Evolutionary conservation across 2,329 filamentous ascomycete species (phyloP).

Genomic region (Colletotrichum aenigma): DNA sequence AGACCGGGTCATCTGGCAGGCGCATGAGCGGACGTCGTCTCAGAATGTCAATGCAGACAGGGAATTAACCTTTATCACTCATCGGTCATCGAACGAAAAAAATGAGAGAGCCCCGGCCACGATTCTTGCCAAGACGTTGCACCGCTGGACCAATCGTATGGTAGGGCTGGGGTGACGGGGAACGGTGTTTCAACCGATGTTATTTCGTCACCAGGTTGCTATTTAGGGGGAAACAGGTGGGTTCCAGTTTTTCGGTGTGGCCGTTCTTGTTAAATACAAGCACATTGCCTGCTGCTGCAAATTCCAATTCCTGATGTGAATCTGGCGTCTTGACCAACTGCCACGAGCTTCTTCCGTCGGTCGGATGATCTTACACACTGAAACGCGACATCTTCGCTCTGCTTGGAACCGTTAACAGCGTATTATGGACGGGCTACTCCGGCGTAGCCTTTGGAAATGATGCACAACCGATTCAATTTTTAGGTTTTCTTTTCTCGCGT

Average conservation of each 20-base stretch:
- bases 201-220: neutral
- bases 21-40: conserved; percentile 3
- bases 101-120: neutral
- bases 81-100: neutral
- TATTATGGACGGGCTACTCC: neutral
- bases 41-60: conserved; percentile 6
- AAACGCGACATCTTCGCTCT: neutral
- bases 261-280: neutral
- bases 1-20: neutral
- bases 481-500: neutral
- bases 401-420: neutral
- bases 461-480: neutral
- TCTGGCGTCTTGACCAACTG: neutral
- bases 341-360: neutral
- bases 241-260: neutral
- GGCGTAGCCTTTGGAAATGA: neutral
- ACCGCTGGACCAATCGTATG: neutral
- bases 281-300: neutral
- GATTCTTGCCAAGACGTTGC: neutral
- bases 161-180: neutral
- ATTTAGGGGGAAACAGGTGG: neutral
- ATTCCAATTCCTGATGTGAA: neutral
- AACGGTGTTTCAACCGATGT: neutral
- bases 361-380: neutral
- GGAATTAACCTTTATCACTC: neutral